Evolutionary conservation across 805 yeast genomes (phyloP).

Genomic region (Cyberlindnera maclurae): DNA sequence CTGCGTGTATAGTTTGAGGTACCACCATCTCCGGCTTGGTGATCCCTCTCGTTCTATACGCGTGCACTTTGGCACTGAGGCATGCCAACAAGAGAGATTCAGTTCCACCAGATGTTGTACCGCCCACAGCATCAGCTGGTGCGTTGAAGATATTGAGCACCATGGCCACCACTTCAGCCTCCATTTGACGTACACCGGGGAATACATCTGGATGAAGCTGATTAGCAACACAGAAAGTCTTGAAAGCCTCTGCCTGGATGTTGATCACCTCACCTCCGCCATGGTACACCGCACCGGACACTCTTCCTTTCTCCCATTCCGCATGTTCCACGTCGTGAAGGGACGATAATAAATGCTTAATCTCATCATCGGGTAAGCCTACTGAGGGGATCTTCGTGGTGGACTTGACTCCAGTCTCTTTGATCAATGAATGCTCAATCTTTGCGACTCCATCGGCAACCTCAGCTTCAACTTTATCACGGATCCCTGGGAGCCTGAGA

Average conservation of each 20-base stretch:
- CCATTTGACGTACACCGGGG: slow-evolving; percentile 96
- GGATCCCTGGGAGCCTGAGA: slow-evolving; percentile 45
- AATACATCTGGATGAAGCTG: slow-evolving; percentile 96
- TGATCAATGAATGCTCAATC: slow-evolving; percentile 53
- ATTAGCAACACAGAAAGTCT: slow-evolving; percentile 77
- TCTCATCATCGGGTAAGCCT: slow-evolving; percentile 45
- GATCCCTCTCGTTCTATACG: slow-evolving; percentile 48
- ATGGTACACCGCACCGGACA: slow-evolving; percentile 95
- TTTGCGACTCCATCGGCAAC: slow-evolving; percentile 37
- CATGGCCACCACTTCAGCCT: slow-evolving; percentile 91
- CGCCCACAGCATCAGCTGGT: slow-evolving; percentile 65
- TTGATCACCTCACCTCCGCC: slow-evolving; percentile 77
- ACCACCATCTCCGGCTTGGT: slow-evolving; percentile 79
- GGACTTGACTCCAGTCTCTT: slow-evolving; percentile 40
- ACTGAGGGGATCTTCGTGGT: slow-evolving; percentile 46
- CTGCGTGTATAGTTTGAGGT: slow-evolving; percentile 90
- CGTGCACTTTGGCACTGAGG: slow-evolving; percentile 80
- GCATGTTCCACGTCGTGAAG: slow-evolving; percentile 51
- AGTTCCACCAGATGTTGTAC: slow-evolving; percentile 91
- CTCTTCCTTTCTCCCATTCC: slow-evolving; percentile 78
- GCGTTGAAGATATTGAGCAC: slow-evolving; percentile 75
- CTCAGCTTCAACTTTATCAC: slow-evolving; percentile 52
- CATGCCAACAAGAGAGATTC: slow-evolving; percentile 86
- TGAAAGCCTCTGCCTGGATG: slow-evolving; percentile 72
- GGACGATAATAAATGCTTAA: slow-evolving; percentile 45